Percentiles rank a stretch among this genome's conserved stretches.
Evolutionary conservation across 495 filamentous ascomycete genomes (phyloP).

Genomic region (Tuber microsphaerosporum): DNA sequence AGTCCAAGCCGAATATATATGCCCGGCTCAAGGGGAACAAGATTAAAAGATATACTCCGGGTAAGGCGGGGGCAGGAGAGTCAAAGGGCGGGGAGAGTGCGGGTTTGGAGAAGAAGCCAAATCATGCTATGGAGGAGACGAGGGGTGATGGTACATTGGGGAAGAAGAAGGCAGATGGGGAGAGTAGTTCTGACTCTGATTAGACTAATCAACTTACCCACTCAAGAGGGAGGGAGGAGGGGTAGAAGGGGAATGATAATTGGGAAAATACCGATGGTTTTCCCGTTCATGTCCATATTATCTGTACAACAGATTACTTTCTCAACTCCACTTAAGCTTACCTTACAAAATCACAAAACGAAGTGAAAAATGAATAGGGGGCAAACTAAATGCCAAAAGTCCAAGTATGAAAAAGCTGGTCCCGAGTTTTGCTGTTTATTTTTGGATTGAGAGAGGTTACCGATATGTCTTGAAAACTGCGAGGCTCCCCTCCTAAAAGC

Average conservation of each 20-base stretch:
- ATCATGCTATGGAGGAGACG: not conserved
- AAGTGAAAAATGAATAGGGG: too few species aligned
- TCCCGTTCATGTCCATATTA: not conserved
- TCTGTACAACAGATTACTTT: not conserved
- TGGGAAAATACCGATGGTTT: not conserved
- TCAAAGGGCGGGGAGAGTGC: not conserved
- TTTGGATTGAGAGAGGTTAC: too few species aligned
- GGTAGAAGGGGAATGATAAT: not conserved
- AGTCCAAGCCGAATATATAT: too few species aligned
- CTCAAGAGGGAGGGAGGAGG: not conserved
- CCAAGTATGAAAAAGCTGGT: not conserved
- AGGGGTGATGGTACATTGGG: not conserved
- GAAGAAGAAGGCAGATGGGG: not conserved
- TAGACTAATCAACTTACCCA: not conserved
- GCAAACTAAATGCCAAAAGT: not conserved
- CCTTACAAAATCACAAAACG: not conserved
- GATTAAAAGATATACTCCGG: not conserved
- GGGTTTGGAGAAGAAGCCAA: not conserved
- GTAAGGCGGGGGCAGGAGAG: not conserved
- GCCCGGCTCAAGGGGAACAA: too few species aligned
- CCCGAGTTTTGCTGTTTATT: not conserved
- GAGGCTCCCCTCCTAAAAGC: not conserved
- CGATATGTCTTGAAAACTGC: not conserved
- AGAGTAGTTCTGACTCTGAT: not conserved
- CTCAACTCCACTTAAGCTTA: not conserved